Percentiles rank a stretch among this genome's conserved stretches.
These are phyloP conservation scores for Talaromyces albobiverticillius DNA, from an alignment of 2,329 filamentous ascomycete species.

Conservation along the genomic window DNA sequence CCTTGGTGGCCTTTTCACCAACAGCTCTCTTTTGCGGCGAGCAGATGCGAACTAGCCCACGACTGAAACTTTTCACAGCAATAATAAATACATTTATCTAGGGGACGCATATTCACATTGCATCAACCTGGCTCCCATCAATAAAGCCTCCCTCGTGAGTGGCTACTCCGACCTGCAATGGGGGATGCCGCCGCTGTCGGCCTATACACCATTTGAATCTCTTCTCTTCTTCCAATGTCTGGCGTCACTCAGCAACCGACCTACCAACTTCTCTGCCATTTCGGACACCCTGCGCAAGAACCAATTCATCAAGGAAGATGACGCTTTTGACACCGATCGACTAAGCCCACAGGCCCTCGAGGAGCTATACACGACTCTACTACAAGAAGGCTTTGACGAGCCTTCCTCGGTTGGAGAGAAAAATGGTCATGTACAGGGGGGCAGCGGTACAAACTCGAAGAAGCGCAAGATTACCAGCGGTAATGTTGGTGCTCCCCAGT, in stretches of 20 bases:
- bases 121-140: conserved; percentile 24
- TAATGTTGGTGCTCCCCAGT: conserved; percentile 62
- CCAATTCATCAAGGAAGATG: conserved; percentile 66
- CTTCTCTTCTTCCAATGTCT: conserved; percentile 81
- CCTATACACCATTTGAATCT: conserved; percentile 82
- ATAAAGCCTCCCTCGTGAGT: conserved; percentile 30
- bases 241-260: conserved; percentile 63
- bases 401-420: conserved; percentile 30
- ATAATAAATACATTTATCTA: no score
- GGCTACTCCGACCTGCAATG: conserved; percentile 40
- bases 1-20: conserved; percentile 2
- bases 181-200: conserved; percentile 59
- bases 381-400: conserved; percentile 68
- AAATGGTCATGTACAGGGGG: conserved; percentile 28
- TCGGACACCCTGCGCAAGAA: conserved; percentile 74
- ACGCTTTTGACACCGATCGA: conserved; percentile 68
- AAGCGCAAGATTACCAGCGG: conserved; percentile 70
- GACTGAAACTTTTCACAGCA: no score
- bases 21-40: not conserved
- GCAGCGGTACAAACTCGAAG: conserved; percentile 49
- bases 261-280: conserved; percentile 66
- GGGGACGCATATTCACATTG: not conserved
- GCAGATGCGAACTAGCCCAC: not conserved
- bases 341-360: conserved; percentile 75
- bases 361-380: conserved; percentile 70